Evolutionary conservation across 2,329 filamentous ascomycete genomes (phyloP).

Genomic region (Stagonosporopsis cucurbitacearum): DNA sequence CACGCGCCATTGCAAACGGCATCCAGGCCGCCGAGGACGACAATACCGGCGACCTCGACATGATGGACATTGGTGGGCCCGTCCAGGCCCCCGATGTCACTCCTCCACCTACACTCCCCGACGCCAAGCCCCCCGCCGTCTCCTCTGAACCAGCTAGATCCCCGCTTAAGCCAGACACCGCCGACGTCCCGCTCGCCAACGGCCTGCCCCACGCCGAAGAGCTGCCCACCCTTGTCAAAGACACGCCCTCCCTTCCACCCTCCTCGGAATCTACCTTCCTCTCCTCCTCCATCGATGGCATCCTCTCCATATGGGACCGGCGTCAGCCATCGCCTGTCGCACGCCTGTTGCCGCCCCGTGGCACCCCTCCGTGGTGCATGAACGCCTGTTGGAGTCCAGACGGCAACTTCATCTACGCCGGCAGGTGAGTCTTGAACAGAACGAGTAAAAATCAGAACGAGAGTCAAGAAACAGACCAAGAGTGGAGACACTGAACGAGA

Average conservation of each 20-base stretch:
- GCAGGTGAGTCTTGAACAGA: conserved; percentile 62
- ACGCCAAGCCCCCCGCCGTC: background rate
- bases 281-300: conserved; percentile 85
- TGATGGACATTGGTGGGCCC: conserved; percentile 54
- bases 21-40: conserved; percentile 55
- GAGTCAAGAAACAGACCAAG: background rate
- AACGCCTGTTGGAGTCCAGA: conserved; percentile 95
- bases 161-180: conserved; percentile 14
- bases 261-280: conserved; percentile 73
- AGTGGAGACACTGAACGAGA: background rate
- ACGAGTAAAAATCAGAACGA: too few relatives aligned
- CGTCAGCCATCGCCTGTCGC: conserved; percentile 79
- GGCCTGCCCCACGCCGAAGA: conserved; percentile 62
- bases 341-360: conserved; percentile 73
- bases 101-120: background rate
- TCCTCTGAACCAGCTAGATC: conserved; percentile 2
- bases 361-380: conserved; percentile 95
- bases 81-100: conserved; percentile 49
- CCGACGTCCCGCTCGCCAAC: conserved; percentile 44
- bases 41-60: conserved; percentile 53
- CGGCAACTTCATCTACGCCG: conserved; percentile 93
- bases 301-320: conserved; percentile 90
- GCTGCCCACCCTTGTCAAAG: conserved; percentile 16
- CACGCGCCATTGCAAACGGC: conserved; percentile 69
- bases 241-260: conserved; percentile 43